Evolutionary conservation across 768 basidiomycete genomes (phyloP).

Genomic region (Cystobasidiopsis lactophilus): DNA sequence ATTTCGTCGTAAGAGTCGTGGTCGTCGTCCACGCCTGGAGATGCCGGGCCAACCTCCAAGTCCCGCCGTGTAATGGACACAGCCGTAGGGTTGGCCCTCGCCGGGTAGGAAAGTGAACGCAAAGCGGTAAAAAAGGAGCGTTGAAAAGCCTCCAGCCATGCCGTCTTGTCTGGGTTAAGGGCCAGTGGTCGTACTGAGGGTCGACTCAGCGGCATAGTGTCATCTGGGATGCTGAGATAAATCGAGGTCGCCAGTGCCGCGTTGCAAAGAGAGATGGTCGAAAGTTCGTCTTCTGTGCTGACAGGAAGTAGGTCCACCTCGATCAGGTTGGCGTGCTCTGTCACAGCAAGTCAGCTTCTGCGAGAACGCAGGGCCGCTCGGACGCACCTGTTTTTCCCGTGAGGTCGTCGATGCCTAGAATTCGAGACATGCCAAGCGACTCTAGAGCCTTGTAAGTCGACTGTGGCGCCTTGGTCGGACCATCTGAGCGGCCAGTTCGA

Average conservation of each 20-base stretch:
- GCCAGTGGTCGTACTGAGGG: conserved; percentile 5
- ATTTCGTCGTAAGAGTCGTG: conserved; percentile 21
- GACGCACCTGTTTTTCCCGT: conserved; percentile 22
- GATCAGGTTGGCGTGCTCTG: conserved; percentile 27
- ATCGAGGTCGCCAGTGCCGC: conserved; percentile 25
- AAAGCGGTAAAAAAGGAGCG: conserved; percentile 34
- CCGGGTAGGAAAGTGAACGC: conserved; percentile 29
- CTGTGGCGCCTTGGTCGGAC: conserved; percentile 1
- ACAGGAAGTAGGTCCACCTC: conserved; percentile 36
- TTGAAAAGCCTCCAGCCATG: conserved; percentile 37
- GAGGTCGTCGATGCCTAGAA: conserved; percentile 33
- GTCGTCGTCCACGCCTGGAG: conserved; percentile 9
- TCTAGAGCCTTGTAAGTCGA: conserved; percentile 30
- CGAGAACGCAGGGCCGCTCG: not conserved
- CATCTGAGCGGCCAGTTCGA: conserved; percentile 10
- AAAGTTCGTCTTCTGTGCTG: conserved; percentile 21
- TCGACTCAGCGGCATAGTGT: not conserved
- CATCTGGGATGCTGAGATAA: conserved; percentile 23
- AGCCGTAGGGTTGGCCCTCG: not conserved
- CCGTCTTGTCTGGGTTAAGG: conserved; percentile 12
- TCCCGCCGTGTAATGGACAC: not conserved
- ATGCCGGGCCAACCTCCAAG: not conserved
- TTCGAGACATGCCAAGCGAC: conserved; percentile 30
- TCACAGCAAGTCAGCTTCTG: not conserved
- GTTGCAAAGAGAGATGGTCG: conserved; percentile 6